These are phyloP conservation scores for Leccinum subgranulosum DNA, from an alignment of 768 basidiomycete species.

Conservation along the genomic window DNA sequence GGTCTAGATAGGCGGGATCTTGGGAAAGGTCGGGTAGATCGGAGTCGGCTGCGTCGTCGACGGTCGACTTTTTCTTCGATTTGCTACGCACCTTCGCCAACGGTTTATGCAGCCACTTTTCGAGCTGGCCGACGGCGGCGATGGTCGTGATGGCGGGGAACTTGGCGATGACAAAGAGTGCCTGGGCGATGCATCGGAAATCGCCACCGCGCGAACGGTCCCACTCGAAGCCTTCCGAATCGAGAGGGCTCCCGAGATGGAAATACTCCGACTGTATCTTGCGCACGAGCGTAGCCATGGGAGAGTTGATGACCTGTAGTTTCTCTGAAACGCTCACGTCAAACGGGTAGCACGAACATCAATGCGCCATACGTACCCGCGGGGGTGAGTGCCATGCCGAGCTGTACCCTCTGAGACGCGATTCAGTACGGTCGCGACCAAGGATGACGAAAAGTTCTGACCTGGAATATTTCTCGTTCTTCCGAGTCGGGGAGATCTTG, in stretches of 20 bases:
- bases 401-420: slow-evolving; percentile 59
- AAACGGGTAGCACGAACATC: not conserved
- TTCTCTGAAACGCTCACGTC: slow-evolving; percentile 43
- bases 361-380: slow-evolving; percentile 41
- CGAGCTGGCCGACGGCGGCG: slow-evolving; percentile 37
- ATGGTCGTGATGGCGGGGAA: slow-evolving; percentile 32
- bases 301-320: slow-evolving; percentile 60
- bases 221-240: slow-evolving; percentile 43
- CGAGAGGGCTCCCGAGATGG: slow-evolving; percentile 35
- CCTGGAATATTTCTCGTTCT: slow-evolving; percentile 74
- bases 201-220: slow-evolving; percentile 50
- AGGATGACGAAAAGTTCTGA: slow-evolving; percentile 23
- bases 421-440: not conserved
- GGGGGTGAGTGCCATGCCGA: slow-evolving; percentile 74
- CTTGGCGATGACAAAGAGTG: slow-evolving; percentile 49
- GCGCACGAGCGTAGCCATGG: slow-evolving; percentile 59
- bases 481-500: slow-evolving; percentile 51
- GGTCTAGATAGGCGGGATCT: slow-evolving; percentile 32
- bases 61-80: slow-evolving; percentile 19
- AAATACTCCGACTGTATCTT: slow-evolving; percentile 47
- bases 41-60: not conserved
- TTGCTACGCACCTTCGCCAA: slow-evolving; percentile 12
- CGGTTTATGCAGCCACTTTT: slow-evolving; percentile 47
- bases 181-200: slow-evolving; percentile 56
- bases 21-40: slow-evolving; percentile 29